Conservation (phyloP, 768 basidiomycete species). For the Suillus luteus region DNA sequence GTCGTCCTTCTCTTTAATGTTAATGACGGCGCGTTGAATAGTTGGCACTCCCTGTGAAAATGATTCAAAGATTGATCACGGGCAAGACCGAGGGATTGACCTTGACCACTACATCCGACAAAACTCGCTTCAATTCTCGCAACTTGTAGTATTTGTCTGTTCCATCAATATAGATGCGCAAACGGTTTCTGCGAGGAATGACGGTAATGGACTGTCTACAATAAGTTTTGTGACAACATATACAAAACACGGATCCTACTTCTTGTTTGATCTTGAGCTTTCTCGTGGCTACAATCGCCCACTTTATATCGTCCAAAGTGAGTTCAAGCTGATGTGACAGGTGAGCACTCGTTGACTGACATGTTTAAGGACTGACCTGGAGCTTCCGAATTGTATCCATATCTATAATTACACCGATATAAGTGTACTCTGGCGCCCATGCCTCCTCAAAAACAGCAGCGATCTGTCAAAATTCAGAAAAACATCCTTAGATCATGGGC, state of each 20-base stretch:
- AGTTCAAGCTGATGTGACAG: constrained; percentile 71
- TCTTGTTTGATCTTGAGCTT: constrained; percentile 94
- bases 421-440: constrained; percentile 92
- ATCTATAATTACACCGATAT: constrained; percentile 92
- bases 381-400: constrained; percentile 84
- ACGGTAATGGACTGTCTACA: constrained; percentile 66
- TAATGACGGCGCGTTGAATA: constrained; percentile 92
- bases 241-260: constrained; percentile 37
- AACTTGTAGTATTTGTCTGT: constrained; percentile 81
- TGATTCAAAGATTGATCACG: neutral
- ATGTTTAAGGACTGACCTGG: constrained; percentile 52
- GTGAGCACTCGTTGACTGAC: neutral
- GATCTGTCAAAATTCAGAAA: constrained; percentile 50
- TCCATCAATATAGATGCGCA: constrained; percentile 79
- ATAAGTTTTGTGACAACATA: neutral
- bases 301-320: constrained; percentile 89
- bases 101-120: constrained; percentile 91
- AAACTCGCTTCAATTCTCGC: constrained; percentile 80
- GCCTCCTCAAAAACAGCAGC: constrained; percentile 93
- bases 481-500: neutral
- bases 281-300: constrained; percentile 82
- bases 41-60: constrained; percentile 72
- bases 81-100: constrained; percentile 36
- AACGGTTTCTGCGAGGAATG: constrained; percentile 69
- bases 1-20: constrained; percentile 89